phyloP scores from a whole-genome alignment of 2,329 filamentous ascomycete species.

The Fusarium sp. region DNA sequence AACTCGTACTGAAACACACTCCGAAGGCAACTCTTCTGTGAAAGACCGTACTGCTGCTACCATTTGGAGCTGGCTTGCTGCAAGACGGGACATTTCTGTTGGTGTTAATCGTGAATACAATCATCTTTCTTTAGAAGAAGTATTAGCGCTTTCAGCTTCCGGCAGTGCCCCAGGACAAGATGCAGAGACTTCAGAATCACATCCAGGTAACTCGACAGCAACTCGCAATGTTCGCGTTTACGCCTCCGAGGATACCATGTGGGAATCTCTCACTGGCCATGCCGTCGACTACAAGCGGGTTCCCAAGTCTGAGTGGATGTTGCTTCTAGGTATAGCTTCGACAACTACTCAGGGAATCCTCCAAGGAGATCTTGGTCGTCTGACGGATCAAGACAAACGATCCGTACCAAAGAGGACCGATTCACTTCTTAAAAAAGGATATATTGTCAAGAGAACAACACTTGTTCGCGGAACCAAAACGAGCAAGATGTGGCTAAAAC shows the following conservation, averaged over 20 bases:
- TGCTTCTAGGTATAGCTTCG: conserved; percentile 68
- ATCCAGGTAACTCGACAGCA: neutral
- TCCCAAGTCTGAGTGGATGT: conserved; percentile 69
- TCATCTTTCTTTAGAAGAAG: conserved; percentile 54
- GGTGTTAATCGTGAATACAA: conserved; percentile 50
- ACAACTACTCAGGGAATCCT: conserved; percentile 66
- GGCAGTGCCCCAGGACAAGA: conserved; percentile 14
- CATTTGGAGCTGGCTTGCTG: conserved; percentile 54
- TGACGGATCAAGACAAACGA: conserved; percentile 71
- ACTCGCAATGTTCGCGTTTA: conserved; percentile 52
- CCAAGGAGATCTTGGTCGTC: conserved; percentile 68
- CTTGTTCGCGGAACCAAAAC: conserved; percentile 70
- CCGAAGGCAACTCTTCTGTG: conserved; percentile 25
- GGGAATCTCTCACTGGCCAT: conserved; percentile 70
- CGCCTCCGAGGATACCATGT: conserved; percentile 67
- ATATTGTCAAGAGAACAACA: conserved; percentile 70
- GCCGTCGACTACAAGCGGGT: conserved; percentile 68
- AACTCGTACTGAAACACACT: conserved; percentile 28
- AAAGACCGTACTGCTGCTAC: conserved; percentile 47
- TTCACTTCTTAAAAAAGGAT: conserved; percentile 68
- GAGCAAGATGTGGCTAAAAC: conserved; percentile 70
- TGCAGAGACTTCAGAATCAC: neutral
- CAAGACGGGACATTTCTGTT: conserved; percentile 52
- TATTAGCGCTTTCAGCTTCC: conserved; percentile 41
- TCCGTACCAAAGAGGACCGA: conserved; percentile 72